Conservation (phyloP, 352 stramenopile genomes). For the Pythium vanterpoolii region DNA sequence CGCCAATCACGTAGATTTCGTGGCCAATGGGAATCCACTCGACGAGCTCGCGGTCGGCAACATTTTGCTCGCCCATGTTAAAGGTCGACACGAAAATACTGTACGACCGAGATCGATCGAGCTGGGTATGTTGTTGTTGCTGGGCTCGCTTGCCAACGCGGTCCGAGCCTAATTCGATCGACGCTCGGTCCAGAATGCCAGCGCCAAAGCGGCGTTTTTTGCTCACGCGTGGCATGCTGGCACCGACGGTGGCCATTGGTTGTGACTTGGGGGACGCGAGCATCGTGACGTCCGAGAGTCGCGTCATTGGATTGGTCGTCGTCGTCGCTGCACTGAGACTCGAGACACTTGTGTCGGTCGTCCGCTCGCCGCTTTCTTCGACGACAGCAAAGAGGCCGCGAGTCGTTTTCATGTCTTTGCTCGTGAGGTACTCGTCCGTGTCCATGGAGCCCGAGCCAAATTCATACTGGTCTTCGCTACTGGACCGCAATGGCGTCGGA, state of each 20-base stretch:
- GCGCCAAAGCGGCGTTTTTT: constrained; percentile 21
- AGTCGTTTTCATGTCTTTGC: constrained; percentile 10
- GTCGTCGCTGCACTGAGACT: constrained; percentile 1
- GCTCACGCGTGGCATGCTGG: background rate
- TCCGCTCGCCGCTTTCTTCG: constrained; percentile 14
- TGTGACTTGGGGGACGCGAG: background rate
- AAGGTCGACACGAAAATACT: constrained; percentile 80
- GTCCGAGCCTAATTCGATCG: constrained; percentile 14
- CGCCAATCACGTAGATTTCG: constrained; percentile 89
- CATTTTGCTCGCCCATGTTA: constrained; percentile 83
- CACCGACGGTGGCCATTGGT: no score
- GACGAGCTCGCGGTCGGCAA: constrained; percentile 50
- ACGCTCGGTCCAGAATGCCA: constrained; percentile 15
- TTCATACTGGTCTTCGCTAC: constrained; percentile 11
- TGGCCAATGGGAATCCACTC: constrained; percentile 84
- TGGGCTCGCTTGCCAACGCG: background rate
- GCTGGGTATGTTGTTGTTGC: background rate
- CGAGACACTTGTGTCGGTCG: constrained; percentile 16
- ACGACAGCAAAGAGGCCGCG: constrained; percentile 5
- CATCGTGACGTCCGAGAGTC: no score
- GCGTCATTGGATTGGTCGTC: no score
- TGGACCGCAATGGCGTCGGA: constrained; percentile 5
- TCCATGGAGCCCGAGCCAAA: constrained; percentile 2
- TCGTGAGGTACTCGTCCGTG: constrained; percentile 13
- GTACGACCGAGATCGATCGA: constrained; percentile 33